Conservation (phyloP, 129 eudicot genomes). For the Silybum marianum region DNA sequence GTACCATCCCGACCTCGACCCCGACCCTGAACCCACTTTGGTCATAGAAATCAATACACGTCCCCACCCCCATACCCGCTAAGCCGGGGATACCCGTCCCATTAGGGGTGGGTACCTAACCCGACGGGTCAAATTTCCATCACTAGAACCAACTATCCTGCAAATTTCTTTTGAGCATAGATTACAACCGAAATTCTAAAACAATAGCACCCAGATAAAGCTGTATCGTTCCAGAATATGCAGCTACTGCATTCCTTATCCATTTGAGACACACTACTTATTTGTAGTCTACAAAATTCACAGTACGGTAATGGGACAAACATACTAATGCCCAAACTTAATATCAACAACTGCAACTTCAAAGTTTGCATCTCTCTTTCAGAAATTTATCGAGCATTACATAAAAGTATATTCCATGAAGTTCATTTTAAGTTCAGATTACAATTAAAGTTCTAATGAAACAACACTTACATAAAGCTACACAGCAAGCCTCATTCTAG, state of each 20-base stretch:
- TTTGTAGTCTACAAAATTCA: not conserved
- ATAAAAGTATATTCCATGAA: not conserved
- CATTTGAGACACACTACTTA: not conserved
- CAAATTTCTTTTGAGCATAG: not conserved
- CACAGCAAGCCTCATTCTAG: constrained; percentile 10
- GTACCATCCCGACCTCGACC: not conserved
- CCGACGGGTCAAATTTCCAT: not conserved
- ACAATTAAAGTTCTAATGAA: not conserved
- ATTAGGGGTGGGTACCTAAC: not conserved
- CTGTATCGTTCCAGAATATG: not conserved
- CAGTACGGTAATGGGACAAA: not conserved
- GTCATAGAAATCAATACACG: not conserved
- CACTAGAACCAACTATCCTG: not conserved
- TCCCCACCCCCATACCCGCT: not conserved
- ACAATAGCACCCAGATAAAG: not conserved
- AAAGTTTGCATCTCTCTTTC: not conserved
- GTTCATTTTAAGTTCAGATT: not conserved
- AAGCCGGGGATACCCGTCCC: not conserved
- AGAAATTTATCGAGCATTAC: not conserved
- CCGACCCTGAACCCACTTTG: not conserved
- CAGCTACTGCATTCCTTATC: not conserved
- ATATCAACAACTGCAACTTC: constrained; percentile 4
- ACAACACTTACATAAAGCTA: not conserved
- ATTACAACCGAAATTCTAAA: not conserved
- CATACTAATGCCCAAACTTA: not conserved